Percentiles rank a stretch among this genome's conserved stretches.
Conservation (phyloP, 1,284 basidiomycete genomes). For the Psilocybe mexicana region DNA sequence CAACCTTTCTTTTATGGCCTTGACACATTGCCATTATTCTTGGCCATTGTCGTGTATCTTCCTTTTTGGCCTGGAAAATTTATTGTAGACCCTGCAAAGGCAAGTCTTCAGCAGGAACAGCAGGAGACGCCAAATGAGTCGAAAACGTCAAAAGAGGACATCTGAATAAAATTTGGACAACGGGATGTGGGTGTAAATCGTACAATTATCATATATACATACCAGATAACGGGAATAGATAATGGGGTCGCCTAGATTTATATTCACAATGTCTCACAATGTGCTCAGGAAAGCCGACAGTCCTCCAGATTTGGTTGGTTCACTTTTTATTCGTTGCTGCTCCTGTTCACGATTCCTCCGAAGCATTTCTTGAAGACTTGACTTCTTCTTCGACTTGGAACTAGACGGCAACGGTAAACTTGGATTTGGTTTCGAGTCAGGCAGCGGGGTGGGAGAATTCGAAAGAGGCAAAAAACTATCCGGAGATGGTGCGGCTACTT, state of each 20-base stretch:
- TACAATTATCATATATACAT: neutral
- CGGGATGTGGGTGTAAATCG: neutral
- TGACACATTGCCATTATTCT: constrained; percentile 65
- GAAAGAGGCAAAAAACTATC: neutral
- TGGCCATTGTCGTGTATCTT: constrained; percentile 57
- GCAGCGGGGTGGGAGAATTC: neutral
- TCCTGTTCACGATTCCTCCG: constrained; percentile 55
- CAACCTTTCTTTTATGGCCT: constrained; percentile 67
- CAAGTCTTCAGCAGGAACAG: neutral
- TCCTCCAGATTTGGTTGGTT: constrained; percentile 31
- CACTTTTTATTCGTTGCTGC: constrained; percentile 33
- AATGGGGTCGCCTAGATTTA: neutral
- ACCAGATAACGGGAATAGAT: neutral
- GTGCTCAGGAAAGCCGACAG: constrained; percentile 60
- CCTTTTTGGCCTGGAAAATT: constrained; percentile 64
- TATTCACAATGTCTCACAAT: constrained; percentile 42
- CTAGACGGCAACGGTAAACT: constrained; percentile 1
- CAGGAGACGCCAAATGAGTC: constrained; percentile 4
- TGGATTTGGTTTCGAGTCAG: neutral
- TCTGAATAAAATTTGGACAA: neutral
- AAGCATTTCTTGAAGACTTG: constrained; percentile 60
- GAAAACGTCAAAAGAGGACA: constrained; percentile 1
- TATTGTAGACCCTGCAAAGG: constrained; percentile 30
- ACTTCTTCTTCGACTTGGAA: constrained; percentile 26
- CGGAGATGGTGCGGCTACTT: neutral